phyloP scores from a whole-genome alignment of 2,329 filamentous ascomycete genomes.

The Zymoseptoria tritici region DNA sequence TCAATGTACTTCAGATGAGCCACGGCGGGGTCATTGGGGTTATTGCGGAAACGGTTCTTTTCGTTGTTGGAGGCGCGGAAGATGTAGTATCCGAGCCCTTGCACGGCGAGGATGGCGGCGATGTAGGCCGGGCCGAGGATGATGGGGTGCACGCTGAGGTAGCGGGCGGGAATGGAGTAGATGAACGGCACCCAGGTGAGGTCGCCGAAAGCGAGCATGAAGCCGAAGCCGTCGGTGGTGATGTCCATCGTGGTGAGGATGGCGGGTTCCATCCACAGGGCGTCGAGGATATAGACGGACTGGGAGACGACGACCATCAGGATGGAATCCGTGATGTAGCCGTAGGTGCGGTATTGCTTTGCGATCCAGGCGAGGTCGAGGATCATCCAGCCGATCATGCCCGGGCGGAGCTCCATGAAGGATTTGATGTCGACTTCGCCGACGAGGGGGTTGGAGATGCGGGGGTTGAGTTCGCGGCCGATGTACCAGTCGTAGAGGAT shows the following conservation, averaged over 20 bases:
- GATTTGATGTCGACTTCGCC: constrained; percentile 86
- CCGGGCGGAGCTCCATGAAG: constrained; percentile 85
- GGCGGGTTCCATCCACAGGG: constrained; percentile 77
- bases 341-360: constrained; percentile 79
- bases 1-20: constrained; percentile 77
- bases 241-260: constrained; percentile 93
- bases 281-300: constrained; percentile 74
- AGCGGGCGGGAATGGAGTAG: constrained; percentile 77
- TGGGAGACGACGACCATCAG: constrained; percentile 71
- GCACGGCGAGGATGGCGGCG: constrained; percentile 57
- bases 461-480: constrained; percentile 88
- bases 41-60: constrained; percentile 88
- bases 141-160: constrained; percentile 74
- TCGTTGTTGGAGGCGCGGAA: constrained; percentile 92
- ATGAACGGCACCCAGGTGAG: constrained; percentile 88
- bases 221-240: constrained; percentile 85
- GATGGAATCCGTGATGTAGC: constrained; percentile 79
- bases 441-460: constrained; percentile 67
- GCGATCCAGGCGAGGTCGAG: constrained; percentile 78
- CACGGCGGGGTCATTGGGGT: constrained; percentile 72
- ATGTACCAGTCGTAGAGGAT: constrained; percentile 95
- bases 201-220: constrained; percentile 91
- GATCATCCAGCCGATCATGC: constrained; percentile 81
- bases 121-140: constrained; percentile 65
- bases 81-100: constrained; percentile 71